Evolutionary conservation across 129 eudicot genomes (phyloP), one percentile per base, ranked within the genome.

Genomic region (Deinandra increscens): DNA sequence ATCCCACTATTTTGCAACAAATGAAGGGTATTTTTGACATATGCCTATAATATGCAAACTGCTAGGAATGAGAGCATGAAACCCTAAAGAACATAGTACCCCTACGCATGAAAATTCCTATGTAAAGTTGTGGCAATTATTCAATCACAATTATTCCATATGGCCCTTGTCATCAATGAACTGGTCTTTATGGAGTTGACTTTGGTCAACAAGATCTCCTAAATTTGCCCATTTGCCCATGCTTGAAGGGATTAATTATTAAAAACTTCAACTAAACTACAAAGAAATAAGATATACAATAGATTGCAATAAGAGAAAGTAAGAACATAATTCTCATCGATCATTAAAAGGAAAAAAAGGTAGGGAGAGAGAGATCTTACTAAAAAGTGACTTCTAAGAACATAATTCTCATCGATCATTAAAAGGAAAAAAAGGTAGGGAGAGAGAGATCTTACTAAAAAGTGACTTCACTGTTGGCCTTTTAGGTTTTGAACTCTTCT

Each of bases 401-500:
- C 3, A 26, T 1, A 26, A 26, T 26, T 26, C 31, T 26, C 31
- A 26, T 26, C 31, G 3, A 26, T 26, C 31, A 26, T 26, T 26
- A 26, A 26, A 26, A 26, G 31, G 31, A 26, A 8, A 41, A 8
- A 10, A 0, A 38, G 9, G 39, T 7, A 17, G 9, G 39, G n/a
- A 14, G 34, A 54, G 33, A 9, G 79, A 73, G 62, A 79, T 34
- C 87, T 34, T 89, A 93, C 98, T 87, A 80, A 93, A 93, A 49
- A 93, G 98, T 46, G 98, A 86, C 79, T 93, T 89, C 18, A 58
- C 64, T 5, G 64, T 58, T 58, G 39, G 64, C 64, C 64, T 58
- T 58, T 58, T 58, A 58, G 37, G 85, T 69, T 93, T 93, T 73
- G 84, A 53, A 79, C 80, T 89, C 84, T 93, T 93, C 91, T 93